A percentile compares a stretch with the other conserved stretches of the same genome.
Conservation (phyloP, 371 early-diverging fungal species). For the Dichotomocladium elegans region DNA sequence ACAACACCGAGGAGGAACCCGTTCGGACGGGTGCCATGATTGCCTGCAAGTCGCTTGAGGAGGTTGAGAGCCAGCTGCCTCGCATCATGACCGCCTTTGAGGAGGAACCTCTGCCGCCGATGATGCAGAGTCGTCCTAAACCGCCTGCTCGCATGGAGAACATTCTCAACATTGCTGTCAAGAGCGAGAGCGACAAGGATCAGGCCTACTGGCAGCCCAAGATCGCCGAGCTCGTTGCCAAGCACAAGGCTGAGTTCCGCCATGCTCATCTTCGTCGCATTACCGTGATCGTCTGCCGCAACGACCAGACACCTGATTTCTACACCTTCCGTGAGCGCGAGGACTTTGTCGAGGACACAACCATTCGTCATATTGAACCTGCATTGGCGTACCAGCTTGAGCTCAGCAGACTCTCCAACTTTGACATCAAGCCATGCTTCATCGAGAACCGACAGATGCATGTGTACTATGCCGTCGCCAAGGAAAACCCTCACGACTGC, state of each 20-base stretch:
- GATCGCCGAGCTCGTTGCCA: conserved; percentile 55
- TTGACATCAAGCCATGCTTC: conserved; percentile 92
- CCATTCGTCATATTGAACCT: conserved; percentile 97
- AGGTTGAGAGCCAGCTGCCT: conserved; percentile 48
- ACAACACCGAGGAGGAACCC: conserved; percentile 62
- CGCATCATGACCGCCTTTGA: conserved; percentile 54
- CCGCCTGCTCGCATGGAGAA: conserved; percentile 52
- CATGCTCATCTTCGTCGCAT: conserved; percentile 82
- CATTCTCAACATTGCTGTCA: conserved; percentile 78
- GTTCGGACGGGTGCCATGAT: conserved; percentile 70
- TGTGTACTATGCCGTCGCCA: conserved; percentile 93
- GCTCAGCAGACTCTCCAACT: conserved; percentile 88
- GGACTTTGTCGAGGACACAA: conserved; percentile 85
- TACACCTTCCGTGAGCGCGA: conserved; percentile 93
- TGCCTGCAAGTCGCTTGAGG: conserved; percentile 52
- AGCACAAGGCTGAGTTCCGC: conserved; percentile 60
- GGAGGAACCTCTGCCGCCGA: conserved; percentile 39
- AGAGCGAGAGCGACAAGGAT: conserved; percentile 51
- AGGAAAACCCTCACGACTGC: conserved; percentile 90
- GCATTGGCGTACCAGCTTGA: conserved; percentile 97
- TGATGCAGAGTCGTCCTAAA: conserved; percentile 12
- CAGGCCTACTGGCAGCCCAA: conserved; percentile 63
- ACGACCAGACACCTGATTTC: conserved; percentile 83
- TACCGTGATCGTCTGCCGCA: conserved; percentile 84
- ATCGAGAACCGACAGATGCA: conserved; percentile 92